Evolutionary conservation across 768 basidiomycete species (phyloP).

Genomic region (Agrocybe pediades): DNA sequence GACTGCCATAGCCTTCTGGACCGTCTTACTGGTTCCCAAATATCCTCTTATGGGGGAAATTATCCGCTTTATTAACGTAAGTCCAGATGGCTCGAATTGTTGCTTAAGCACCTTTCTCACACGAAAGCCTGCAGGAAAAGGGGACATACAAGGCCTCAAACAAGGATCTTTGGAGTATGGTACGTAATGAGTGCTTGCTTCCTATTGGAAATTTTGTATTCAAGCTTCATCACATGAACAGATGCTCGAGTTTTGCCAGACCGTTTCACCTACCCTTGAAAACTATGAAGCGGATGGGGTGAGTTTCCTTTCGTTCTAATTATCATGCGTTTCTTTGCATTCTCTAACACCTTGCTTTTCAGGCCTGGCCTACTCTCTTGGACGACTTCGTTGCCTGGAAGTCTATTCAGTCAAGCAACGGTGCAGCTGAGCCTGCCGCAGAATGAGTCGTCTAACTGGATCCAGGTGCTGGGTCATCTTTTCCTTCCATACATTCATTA

Average conservation of each 20-base stretch:
- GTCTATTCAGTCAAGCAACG: constrained; percentile 25
- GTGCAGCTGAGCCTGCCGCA: not conserved
- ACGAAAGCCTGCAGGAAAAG: constrained; percentile 37
- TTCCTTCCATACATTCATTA: too few relatives aligned
- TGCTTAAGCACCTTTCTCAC: not conserved
- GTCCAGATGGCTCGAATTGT: too few relatives aligned
- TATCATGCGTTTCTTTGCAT: not conserved
- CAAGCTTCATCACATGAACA: constrained; percentile 26
- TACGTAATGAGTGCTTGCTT: constrained; percentile 29
- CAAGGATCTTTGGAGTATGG: constrained; percentile 89
- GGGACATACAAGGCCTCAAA: constrained; percentile 76
- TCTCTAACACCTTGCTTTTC: not conserved
- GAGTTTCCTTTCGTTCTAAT: constrained; percentile 25
- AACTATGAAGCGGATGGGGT: constrained; percentile 81
- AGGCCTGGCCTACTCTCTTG: constrained; percentile 85
- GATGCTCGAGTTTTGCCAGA: constrained; percentile 78
- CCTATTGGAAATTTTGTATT: not conserved
- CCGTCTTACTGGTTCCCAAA: constrained; percentile 67
- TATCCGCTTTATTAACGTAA: constrained; percentile 64
- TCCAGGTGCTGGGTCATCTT: too few relatives aligned
- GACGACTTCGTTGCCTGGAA: constrained; percentile 82
- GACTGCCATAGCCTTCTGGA: constrained; percentile 77
- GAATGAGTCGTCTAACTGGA: too few relatives aligned
- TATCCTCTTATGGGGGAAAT: constrained; percentile 70
- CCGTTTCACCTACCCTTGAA: constrained; percentile 56